These are phyloP conservation scores for Gossypioides kirkii DNA, from an alignment of 345 rosid species.

Conservation along the genomic window DNA sequence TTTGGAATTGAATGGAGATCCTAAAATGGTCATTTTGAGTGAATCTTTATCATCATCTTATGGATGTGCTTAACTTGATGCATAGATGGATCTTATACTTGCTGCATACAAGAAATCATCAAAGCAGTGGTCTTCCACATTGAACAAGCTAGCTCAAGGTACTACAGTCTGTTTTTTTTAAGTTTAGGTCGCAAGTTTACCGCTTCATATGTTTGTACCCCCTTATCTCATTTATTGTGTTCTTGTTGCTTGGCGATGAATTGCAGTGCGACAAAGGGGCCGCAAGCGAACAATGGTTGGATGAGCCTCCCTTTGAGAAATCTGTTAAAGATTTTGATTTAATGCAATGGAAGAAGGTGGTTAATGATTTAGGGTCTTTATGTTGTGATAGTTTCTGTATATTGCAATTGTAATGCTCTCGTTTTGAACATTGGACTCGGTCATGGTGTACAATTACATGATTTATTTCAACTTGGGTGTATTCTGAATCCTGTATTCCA, in stretches of 20 bases:
- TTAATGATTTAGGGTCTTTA: neutral
- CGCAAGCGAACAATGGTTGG: constrained; percentile 96
- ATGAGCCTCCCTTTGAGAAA: constrained; percentile 26
- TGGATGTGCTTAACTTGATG: neutral
- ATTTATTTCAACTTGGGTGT: neutral
- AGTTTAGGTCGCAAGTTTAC: neutral
- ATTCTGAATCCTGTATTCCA: neutral
- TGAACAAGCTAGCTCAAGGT: constrained; percentile 98
- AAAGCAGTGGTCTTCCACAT: constrained; percentile 90
- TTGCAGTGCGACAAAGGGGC: constrained; percentile 83
- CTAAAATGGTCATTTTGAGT: neutral
- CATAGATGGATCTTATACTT: constrained; percentile 77
- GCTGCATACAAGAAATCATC: constrained; percentile 84
- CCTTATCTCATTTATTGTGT: constrained; percentile 9
- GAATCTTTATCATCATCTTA: neutral
- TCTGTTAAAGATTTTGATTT: neutral
- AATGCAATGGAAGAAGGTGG: neutral
- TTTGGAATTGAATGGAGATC: neutral
- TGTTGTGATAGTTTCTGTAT: neutral
- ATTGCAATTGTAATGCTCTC: neutral
- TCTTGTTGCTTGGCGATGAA: constrained; percentile 10
- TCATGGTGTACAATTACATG: neutral
- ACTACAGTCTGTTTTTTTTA: neutral
- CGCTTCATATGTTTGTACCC: neutral
- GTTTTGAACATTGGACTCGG: neutral